Evolutionary conservation across 768 basidiomycete genomes (phyloP).

Genomic region (Calocybe gangraenosa): DNA sequence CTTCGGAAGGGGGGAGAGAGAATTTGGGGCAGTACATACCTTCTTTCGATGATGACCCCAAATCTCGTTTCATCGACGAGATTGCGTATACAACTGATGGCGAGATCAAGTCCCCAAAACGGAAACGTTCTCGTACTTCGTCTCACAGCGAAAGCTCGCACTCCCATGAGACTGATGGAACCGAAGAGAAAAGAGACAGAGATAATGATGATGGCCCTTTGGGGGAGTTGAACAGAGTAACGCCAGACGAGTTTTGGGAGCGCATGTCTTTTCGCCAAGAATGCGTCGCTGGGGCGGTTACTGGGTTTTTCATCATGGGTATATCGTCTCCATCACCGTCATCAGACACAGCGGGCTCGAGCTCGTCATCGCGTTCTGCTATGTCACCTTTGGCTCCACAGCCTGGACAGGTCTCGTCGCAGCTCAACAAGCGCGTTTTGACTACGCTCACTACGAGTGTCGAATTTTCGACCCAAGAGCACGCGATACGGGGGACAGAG

Average conservation of each 20-base stretch:
- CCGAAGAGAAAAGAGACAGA: slow-evolving; percentile 19
- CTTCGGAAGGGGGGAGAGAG: slow-evolving; percentile 21
- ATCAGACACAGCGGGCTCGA: not conserved
- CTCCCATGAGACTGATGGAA: slow-evolving; percentile 18
- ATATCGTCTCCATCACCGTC: slow-evolving; percentile 25
- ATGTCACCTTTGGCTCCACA: slow-evolving; percentile 46
- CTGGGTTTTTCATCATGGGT: slow-evolving; percentile 85
- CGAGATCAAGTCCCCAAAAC: slow-evolving; percentile 55
- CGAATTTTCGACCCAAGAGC: slow-evolving; percentile 70
- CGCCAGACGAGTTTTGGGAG: slow-evolving; percentile 90
- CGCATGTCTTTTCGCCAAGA: slow-evolving; percentile 96
- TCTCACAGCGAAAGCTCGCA: slow-evolving; percentile 22
- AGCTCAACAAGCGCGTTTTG: slow-evolving; percentile 68
- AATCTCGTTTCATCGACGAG: slow-evolving; percentile 90
- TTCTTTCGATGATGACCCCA: slow-evolving; percentile 95
- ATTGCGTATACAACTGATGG: slow-evolving; percentile 70
- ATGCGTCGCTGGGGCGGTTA: slow-evolving; percentile 85
- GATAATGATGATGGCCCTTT: slow-evolving; percentile 31
- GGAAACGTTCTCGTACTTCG: slow-evolving; percentile 49
- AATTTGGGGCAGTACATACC: slow-evolving; percentile 78
- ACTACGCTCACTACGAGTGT: slow-evolving; percentile 65
- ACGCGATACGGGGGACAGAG: slow-evolving; percentile 65
- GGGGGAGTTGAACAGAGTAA: slow-evolving; percentile 58
- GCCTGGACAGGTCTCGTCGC: slow-evolving; percentile 58
- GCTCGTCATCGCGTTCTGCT: slow-evolving; percentile 8